A percentile compares a stretch with the other conserved stretches of the same genome.
phyloP scores from a whole-genome alignment of 2,329 filamentous ascomycete species.

The Juglanconis oblonga region DNA sequence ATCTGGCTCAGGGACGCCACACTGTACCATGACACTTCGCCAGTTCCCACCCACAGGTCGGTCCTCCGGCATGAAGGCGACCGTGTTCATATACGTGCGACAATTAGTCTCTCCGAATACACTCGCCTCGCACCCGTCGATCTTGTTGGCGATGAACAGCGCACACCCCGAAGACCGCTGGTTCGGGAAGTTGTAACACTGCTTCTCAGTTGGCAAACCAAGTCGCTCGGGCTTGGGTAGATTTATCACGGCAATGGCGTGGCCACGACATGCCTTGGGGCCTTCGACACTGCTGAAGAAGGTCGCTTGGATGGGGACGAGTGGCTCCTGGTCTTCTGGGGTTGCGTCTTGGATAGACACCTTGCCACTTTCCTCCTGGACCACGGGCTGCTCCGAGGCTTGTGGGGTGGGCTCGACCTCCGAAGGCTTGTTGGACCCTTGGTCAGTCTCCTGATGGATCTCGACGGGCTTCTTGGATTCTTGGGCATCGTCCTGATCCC shows the following conservation, averaged over 20 bases:
- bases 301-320: slow-evolving; percentile 46
- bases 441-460: not conserved
- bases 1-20: slow-evolving; percentile 28
- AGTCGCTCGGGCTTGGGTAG: slow-evolving; percentile 25
- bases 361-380: slow-evolving; percentile 26
- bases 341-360: slow-evolving; percentile 39
- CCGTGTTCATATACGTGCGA: slow-evolving; percentile 31
- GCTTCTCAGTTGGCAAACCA: slow-evolving; percentile 24
- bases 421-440: not conserved
- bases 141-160: slow-evolving; percentile 33
- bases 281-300: slow-evolving; percentile 37
- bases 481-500: not conserved
- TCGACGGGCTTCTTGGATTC: not conserved
- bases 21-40: slow-evolving; percentile 33
- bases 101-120: slow-evolving; percentile 35
- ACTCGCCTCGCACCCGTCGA: slow-evolving; percentile 35
- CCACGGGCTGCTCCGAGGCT: not conserved
- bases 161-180: slow-evolving; percentile 30
- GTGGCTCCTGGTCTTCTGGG: slow-evolving; percentile 38
- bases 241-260: slow-evolving; percentile 25
- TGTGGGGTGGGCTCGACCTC: not conserved
- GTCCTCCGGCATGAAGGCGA: slow-evolving; percentile 34
- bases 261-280: slow-evolving; percentile 34
- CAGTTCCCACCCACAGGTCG: slow-evolving; percentile 32
- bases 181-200: slow-evolving; percentile 33